Base-by-base conservation (phyloP, 2,329 filamentous ascomycete genomes). In the Penicillium sp. region DNA sequence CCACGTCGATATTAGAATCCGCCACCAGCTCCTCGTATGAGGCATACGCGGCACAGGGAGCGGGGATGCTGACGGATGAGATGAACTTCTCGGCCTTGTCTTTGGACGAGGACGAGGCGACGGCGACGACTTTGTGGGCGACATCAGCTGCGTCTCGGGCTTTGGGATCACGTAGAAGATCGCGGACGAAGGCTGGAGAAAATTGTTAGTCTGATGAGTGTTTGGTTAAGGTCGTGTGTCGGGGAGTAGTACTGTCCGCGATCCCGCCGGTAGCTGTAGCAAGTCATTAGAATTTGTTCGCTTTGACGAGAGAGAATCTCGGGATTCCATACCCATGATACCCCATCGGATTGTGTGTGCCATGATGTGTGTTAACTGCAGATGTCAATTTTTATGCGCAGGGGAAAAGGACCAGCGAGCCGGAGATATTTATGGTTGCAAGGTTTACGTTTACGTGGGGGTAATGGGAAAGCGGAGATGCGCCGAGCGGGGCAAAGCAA, bases 1-100 rank as follows among this genome's bases (percentile, higher is more conserved):
- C 75, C 62, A 95, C 89, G 71, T 96, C 89, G 60, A 96, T 83
- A 63, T 90, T 82, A 6, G 87, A 77, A 68, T 96, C 90, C 44
- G 83, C 81, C 21, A 93, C 90, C 23, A 96, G 82, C 68, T 91
- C 89, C 55, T 86, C 81, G 73, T 96, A 96, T 9, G 87, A 90
- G 52, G 88, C 89, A 68, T 96, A 95, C 23, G 87, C 81, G 62
- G 84, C 84, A 51, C 88, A 87, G 7, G 84, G 79, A 15, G 81
- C 75, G 3, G 88, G 86, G n/a, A 87, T 85, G 52, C 86, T 82
- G 30, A 88, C 82, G 56, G 86, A 84, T 55, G 84, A 77, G 68
- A 96, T 81, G 75, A 96, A 96, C 43, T 84, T 77, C 54, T 82
- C 78, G 1, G 91, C 91, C 46, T 86, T 84, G 37, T 83, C 78